Evolutionary conservation across 805 yeast genomes (phyloP).

Genomic region (Ogataea neopini): DNA sequence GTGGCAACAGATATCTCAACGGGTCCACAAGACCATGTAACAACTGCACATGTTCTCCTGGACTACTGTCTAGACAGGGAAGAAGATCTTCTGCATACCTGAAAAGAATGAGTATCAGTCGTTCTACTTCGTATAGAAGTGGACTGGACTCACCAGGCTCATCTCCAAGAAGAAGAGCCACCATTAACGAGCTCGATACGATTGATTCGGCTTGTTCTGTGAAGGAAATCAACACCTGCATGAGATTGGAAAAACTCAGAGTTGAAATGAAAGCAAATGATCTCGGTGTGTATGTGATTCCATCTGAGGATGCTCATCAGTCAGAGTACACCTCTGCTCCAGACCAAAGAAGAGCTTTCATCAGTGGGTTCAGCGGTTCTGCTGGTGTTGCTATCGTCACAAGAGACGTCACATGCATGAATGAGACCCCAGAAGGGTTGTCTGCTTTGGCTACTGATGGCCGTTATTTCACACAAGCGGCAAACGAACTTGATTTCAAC

Average conservation of each 20-base stretch:
- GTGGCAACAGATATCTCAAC: conserved; percentile 21
- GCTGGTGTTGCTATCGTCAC: conserved; percentile 63
- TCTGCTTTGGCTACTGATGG: conserved; percentile 63
- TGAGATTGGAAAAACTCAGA: conserved; percentile 62
- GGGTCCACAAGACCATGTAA: conserved; percentile 52
- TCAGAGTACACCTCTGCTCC: conserved; percentile 56
- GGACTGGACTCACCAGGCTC: conserved; percentile 41
- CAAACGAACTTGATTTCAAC: conserved; percentile 58
- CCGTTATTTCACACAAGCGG: conserved; percentile 59
- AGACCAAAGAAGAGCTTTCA: conserved; percentile 58
- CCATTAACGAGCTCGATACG: conserved; percentile 21
- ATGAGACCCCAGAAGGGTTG: conserved; percentile 52
- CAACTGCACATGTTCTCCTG: conserved; percentile 85
- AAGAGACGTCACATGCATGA: conserved; percentile 52
- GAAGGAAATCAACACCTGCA: conserved; percentile 55
- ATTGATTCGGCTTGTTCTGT: conserved; percentile 31
- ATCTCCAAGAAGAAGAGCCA: conserved; percentile 31
- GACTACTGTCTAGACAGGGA: conserved; percentile 66
- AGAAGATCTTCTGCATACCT: conserved; percentile 53
- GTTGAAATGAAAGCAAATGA: conserved; percentile 56
- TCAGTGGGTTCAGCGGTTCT: conserved; percentile 60
- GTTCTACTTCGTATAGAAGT: conserved; percentile 20
- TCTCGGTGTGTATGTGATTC: conserved; percentile 66
- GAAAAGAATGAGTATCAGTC: conserved; percentile 32
- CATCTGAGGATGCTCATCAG: conserved; percentile 66